These are phyloP conservation scores for Lactuca saligna DNA, from an alignment of 129 eudicot genomes.

Conservation along the genomic window DNA sequence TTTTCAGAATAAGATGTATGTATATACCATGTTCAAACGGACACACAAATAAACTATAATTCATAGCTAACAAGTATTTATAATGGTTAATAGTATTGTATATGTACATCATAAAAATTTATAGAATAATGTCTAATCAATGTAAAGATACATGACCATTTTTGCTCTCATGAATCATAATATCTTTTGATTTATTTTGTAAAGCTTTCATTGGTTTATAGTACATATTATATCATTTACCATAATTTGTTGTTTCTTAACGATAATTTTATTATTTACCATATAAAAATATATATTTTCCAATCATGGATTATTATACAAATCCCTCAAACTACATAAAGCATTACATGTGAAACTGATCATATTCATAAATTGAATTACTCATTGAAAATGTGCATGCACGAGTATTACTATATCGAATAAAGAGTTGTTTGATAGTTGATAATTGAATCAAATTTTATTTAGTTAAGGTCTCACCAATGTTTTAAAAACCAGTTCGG, in stretches of 20 bases:
- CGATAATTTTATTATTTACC: neutral
- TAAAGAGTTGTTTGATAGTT: too few relatives aligned
- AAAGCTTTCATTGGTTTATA: neutral
- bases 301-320: neutral
- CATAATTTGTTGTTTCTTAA: neutral
- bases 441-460: too few relatives aligned
- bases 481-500: too few relatives aligned
- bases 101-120: constrained; percentile 1
- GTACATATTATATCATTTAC: neutral
- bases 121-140: neutral
- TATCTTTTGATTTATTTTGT: constrained; percentile 2
- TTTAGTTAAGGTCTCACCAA: too few relatives aligned
- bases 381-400: too few relatives aligned
- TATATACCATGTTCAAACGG: neutral
- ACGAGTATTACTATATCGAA: too few relatives aligned
- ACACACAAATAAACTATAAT: neutral
- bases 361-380: too few relatives aligned
- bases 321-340: neutral
- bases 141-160: constrained; percentile 18
- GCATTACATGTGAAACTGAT: too few relatives aligned
- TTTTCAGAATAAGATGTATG: neutral
- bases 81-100: constrained; percentile 10
- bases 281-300: neutral
- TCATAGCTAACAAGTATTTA: constrained; percentile 16
- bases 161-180: constrained; percentile 12